Percentiles rank a stretch among this genome's conserved stretches.
These are phyloP conservation scores for Apiospora pterosperma DNA, from an alignment of 2,329 filamentous ascomycete species.

Conservation along the genomic window DNA sequence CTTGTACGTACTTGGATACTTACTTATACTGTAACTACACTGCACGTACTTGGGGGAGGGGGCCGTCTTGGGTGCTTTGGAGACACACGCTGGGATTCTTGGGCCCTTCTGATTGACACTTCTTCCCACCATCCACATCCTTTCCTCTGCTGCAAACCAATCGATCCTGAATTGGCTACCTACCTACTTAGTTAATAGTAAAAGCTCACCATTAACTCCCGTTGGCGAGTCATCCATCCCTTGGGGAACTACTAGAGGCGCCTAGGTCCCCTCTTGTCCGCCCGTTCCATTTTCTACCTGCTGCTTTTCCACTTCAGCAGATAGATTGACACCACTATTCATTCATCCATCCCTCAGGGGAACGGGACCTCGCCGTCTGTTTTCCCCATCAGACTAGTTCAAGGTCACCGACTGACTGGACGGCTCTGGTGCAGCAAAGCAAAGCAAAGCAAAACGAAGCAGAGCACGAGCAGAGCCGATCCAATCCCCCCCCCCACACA, in stretches of 20 bases:
- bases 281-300: background rate
- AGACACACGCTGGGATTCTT: background rate
- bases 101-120: conserved; percentile 1
- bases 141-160: conserved; percentile 3
- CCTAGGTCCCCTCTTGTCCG: conserved; percentile 3
- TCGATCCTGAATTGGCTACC: background rate
- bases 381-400: background rate
- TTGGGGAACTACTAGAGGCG: conserved; percentile 3
- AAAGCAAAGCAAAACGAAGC: background rate
- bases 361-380: conserved; percentile 2
- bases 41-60: background rate
- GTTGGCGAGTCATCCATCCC: conserved; percentile 3
- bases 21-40: background rate
- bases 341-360: conserved; percentile 1
- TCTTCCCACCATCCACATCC: conserved; percentile 3
- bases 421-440: background rate
- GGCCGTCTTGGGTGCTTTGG: no score
- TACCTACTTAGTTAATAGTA: background rate
- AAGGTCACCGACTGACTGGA: background rate
- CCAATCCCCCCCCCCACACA: background rate
- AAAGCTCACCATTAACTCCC: background rate
- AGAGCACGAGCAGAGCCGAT: background rate
- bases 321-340: conserved; percentile 4
- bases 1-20: background rate
- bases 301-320: background rate